Conservation (phyloP, 2,329 filamentous ascomycete genomes). For the Fusarium palustre region DNA sequence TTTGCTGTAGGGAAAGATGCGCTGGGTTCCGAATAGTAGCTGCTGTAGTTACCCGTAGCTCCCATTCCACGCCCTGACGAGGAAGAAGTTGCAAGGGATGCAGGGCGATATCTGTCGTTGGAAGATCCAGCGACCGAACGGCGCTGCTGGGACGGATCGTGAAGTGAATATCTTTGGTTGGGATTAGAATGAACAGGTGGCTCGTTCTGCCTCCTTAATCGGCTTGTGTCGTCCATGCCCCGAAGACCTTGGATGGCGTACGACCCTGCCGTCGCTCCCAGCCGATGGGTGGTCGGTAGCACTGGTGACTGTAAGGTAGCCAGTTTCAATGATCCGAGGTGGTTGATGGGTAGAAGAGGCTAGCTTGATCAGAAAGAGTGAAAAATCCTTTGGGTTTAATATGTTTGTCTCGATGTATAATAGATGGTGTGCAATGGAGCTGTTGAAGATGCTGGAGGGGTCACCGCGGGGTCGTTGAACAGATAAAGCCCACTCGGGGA, state of each 20-base stretch:
- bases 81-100: slow-evolving; percentile 63
- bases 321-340: slow-evolving; percentile 39
- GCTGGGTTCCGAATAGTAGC: slow-evolving; percentile 68
- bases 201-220: slow-evolving; percentile 80
- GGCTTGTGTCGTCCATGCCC: slow-evolving; percentile 84
- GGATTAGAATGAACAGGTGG: slow-evolving; percentile 72
- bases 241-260: slow-evolving; percentile 63
- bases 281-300: slow-evolving; percentile 71
- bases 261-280: slow-evolving; percentile 69
- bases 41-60: slow-evolving; percentile 67
- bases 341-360: slow-evolving; percentile 19
- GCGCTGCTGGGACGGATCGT: slow-evolving; percentile 62
- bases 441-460: slow-evolving; percentile 41
- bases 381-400: slow-evolving; percentile 2
- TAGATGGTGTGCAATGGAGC: slow-evolving; percentile 14
- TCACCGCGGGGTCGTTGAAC: slow-evolving; percentile 45
- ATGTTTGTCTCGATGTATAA: slow-evolving; percentile 12
- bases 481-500: slow-evolving; percentile 40
- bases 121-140: slow-evolving; percentile 49
- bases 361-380: slow-evolving; percentile 18
- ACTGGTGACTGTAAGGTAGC: slow-evolving; percentile 42
- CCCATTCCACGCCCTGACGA: slow-evolving; percentile 64
- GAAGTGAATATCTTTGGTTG: slow-evolving; percentile 64
- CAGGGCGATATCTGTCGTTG: slow-evolving; percentile 61
- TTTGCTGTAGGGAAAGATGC: slow-evolving; percentile 65